Evolutionary conservation across 768 basidiomycete genomes (phyloP).

Genomic region (Lactifluus pinguis): DNA sequence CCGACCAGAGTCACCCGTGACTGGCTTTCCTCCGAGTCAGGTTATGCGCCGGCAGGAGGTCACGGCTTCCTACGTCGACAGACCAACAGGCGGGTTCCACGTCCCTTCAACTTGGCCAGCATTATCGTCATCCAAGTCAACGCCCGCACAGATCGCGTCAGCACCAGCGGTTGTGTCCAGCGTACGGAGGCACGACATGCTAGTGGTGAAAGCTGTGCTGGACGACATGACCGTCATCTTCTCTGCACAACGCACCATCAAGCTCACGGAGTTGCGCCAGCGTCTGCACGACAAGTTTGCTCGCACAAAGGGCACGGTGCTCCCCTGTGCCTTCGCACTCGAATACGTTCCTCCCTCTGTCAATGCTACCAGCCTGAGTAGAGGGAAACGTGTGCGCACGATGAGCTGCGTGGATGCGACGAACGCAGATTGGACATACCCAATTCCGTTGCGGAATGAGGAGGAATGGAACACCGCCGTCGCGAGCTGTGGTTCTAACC

Average conservation of each 20-base stretch:
- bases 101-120: background rate
- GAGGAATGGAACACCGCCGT: slow-evolving; percentile 11
- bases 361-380: background rate
- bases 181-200: slow-evolving; percentile 15
- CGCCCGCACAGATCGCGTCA: slow-evolving; percentile 11
- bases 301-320: slow-evolving; percentile 46
- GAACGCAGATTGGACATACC: slow-evolving; percentile 1
- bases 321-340: slow-evolving; percentile 47
- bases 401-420: slow-evolving; percentile 14
- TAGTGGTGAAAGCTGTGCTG: slow-evolving; percentile 58
- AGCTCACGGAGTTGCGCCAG: slow-evolving; percentile 45
- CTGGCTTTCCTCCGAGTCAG: background rate
- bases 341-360: slow-evolving; percentile 40
- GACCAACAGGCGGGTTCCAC: background rate
- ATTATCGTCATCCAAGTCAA: background rate
- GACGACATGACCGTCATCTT: slow-evolving; percentile 56
- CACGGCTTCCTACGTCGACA: background rate
- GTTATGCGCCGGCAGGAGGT: background rate
- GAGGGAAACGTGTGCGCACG: slow-evolving; percentile 1
- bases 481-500: slow-evolving; percentile 10
- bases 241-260: slow-evolving; percentile 38
- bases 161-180: background rate
- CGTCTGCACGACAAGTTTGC: slow-evolving; percentile 59
- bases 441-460: slow-evolving; percentile 1
- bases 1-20: background rate